Evolutionary conservation across 345 rosid genomes (phyloP).

Genomic region (Lepidium aucheri): DNA sequence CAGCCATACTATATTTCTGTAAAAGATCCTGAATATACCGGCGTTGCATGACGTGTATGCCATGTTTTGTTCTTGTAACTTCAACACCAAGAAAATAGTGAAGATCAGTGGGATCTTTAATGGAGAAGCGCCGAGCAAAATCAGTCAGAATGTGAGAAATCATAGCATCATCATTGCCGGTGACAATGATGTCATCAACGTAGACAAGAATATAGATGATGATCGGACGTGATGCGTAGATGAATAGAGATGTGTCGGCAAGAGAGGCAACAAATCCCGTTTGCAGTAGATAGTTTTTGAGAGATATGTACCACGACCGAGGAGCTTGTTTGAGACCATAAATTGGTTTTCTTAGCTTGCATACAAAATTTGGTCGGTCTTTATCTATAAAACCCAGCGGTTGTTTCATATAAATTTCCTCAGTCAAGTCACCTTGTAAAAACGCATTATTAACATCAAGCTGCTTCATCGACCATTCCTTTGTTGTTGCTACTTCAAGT

Average conservation of each 20-base stretch:
- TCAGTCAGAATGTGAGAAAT: no score
- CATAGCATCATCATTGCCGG: background rate
- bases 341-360: no score
- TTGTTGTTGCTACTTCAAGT: background rate
- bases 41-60: background rate
- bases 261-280: accelerated
- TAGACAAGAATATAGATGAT: background rate
- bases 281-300: background rate
- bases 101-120: background rate
- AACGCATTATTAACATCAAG: background rate
- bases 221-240: background rate
- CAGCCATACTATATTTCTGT: background rate
- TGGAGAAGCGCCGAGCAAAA: background rate
- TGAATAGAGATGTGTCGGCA: background rate
- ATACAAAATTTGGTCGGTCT: no score
- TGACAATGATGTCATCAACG: background rate
- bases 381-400: no score
- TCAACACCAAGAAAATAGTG: background rate
- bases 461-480: background rate
- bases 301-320: background rate
- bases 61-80: background rate
- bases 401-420: background rate
- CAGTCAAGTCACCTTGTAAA: background rate
- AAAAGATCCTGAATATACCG: background rate
- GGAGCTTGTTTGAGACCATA: background rate